Evolutionary conservation across 2,329 filamentous ascomycete species (phyloP).

Genomic region (Ophiocordyceps camponoti-saundersi): DNA sequence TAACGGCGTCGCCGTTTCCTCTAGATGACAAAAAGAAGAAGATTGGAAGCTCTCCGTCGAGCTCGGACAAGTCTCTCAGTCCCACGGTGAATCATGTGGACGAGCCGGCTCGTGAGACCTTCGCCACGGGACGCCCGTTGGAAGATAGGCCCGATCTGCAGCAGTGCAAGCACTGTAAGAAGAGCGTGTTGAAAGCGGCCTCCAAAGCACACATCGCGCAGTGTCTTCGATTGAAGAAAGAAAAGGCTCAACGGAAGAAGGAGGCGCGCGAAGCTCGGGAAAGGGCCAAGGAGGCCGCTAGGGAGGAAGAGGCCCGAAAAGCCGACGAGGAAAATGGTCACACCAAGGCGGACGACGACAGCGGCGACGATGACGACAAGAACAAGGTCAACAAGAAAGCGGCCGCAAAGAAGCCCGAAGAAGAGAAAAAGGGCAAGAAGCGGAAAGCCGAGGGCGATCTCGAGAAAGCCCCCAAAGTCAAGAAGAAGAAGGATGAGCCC

Average conservation of each 20-base stretch:
- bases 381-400: conserved; percentile 38
- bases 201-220: conserved; percentile 67
- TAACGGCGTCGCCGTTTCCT: neutral
- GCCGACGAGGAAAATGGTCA: conserved; percentile 29
- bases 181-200: conserved; percentile 59
- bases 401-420: conserved; percentile 49
- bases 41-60: conserved; percentile 19
- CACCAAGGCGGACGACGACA: conserved; percentile 32
- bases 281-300: conserved; percentile 43
- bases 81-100: conserved; percentile 54
- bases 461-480: conserved; percentile 72
- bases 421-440: conserved; percentile 58
- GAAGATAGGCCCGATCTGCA: conserved; percentile 66
- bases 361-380: conserved; percentile 25
- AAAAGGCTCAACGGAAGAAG: conserved; percentile 63
- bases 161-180: conserved; percentile 88
- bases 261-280: conserved; percentile 56
- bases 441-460: conserved; percentile 58
- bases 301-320: conserved; percentile 37
- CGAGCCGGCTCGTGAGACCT: conserved; percentile 59
- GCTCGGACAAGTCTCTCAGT: conserved; percentile 28
- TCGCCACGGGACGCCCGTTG: conserved; percentile 65
- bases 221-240: conserved; percentile 72
- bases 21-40: conserved; percentile 39
- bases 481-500: conserved; percentile 90